Conservation (phyloP, 2,329 filamentous ascomycete genomes). For the Mollisia scopiformis region DNA sequence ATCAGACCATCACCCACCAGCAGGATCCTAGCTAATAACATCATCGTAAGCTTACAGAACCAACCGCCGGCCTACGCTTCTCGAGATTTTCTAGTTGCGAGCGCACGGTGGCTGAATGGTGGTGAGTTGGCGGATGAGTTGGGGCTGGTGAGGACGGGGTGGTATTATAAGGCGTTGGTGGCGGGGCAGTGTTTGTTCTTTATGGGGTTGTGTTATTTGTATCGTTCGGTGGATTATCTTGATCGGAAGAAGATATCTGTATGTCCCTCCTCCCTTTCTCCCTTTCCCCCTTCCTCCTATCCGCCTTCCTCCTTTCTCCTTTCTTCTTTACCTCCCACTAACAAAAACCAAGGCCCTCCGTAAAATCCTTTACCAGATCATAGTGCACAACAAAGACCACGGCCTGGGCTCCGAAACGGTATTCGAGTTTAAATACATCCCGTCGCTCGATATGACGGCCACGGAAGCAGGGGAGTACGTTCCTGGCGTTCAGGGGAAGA, state of each 20-base stretch:
- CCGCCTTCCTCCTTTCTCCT: neutral
- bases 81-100: slow-evolving; percentile 67
- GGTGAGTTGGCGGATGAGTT: slow-evolving; percentile 62
- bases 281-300: neutral
- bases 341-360: slow-evolving; percentile 12
- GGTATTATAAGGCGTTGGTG: slow-evolving; percentile 32
- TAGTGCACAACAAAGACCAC: slow-evolving; percentile 61
- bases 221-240: slow-evolving; percentile 51
- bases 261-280: slow-evolving; percentile 18
- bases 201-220: slow-evolving; percentile 39
- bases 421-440: slow-evolving; percentile 75
- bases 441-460: slow-evolving; percentile 47
- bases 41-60: slow-evolving; percentile 68
- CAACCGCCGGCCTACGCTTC: slow-evolving; percentile 68
- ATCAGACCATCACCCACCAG: slow-evolving; percentile 66
- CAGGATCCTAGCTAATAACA: slow-evolving; percentile 71
- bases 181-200: slow-evolving; percentile 35
- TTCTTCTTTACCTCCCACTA: neutral
- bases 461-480: slow-evolving; percentile 39
- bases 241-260: slow-evolving; percentile 54
- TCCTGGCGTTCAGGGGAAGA: slow-evolving; percentile 33
- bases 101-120: slow-evolving; percentile 72
- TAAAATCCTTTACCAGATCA: slow-evolving; percentile 56
- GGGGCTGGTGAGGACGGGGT: slow-evolving; percentile 34
- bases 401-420: slow-evolving; percentile 64